phyloP scores from a whole-genome alignment of 768 basidiomycete genomes.

The Russula earlei region DNA sequence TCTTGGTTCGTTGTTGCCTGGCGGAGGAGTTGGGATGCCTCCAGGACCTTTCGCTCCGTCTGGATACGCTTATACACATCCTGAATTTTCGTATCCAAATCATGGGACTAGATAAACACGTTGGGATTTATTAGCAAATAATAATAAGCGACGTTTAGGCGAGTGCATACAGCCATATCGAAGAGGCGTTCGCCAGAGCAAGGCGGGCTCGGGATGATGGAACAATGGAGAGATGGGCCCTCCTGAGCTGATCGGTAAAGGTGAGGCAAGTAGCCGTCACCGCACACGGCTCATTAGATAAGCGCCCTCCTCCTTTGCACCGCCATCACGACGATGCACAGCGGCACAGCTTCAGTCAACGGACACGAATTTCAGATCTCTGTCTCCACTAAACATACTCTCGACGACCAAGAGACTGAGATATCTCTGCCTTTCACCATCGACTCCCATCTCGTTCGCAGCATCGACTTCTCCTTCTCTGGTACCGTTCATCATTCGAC shows the following conservation, averaged over 20 bases:
- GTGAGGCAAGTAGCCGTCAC: background rate
- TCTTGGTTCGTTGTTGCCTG: slow-evolving; percentile 82
- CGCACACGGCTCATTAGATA: slow-evolving; percentile 13
- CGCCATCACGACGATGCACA: background rate
- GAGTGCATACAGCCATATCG: slow-evolving; percentile 13
- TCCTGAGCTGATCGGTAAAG: slow-evolving; percentile 1
- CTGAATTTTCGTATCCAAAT: slow-evolving; percentile 89
- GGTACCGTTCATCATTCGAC: slow-evolving; percentile 40
- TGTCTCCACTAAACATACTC: slow-evolving; percentile 38
- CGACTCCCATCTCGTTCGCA: slow-evolving; percentile 42
- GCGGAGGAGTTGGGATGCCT: slow-evolving; percentile 68
- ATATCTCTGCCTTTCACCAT: slow-evolving; percentile 28
- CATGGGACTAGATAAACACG: slow-evolving; percentile 28
- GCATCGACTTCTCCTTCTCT: slow-evolving; percentile 43
- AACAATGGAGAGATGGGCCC: slow-evolving; percentile 2
- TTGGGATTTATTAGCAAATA: background rate
- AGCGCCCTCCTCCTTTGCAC: slow-evolving; percentile 1
- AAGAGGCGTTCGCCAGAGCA: background rate
- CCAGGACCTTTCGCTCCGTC: slow-evolving; percentile 88
- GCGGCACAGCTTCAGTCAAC: slow-evolving; percentile 33
- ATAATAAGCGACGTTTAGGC: background rate
- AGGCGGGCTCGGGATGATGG: slow-evolving; percentile 10
- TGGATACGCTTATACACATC: slow-evolving; percentile 84
- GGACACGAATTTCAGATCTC: slow-evolving; percentile 37
- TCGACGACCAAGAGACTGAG: slow-evolving; percentile 30